These are phyloP conservation scores for Erysimum cheiranthoides DNA, from an alignment of 345 rosid species.

Conservation along the genomic window DNA sequence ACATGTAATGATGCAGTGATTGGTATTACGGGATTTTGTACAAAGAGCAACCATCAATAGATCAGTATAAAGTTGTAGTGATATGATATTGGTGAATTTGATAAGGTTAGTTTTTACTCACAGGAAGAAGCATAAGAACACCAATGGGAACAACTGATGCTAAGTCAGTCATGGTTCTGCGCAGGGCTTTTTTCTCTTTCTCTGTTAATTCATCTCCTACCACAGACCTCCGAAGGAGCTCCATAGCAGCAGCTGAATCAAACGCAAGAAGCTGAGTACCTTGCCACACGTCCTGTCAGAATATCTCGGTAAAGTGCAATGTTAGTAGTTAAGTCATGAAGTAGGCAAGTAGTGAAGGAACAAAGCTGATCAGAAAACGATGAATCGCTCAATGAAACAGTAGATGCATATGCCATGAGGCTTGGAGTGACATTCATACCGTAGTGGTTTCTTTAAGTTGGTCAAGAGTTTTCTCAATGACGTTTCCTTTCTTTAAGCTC, in stretches of 20 bases:
- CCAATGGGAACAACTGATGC: conserved; percentile 97
- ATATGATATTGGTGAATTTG: not conserved
- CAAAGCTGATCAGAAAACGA: conserved; percentile 8
- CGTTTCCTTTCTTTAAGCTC: conserved; percentile 64
- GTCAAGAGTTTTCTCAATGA: conserved; percentile 77
- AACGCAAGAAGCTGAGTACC: conserved; percentile 96
- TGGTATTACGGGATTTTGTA: conserved; percentile 16
- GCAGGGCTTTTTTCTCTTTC: conserved; percentile 83
- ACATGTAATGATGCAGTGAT: not conserved
- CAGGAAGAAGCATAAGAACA: conserved; percentile 95
- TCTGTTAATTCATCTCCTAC: conserved; percentile 88
- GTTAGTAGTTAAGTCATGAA: conserved; percentile 12
- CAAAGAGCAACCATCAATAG: not conserved
- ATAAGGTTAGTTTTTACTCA: conserved; percentile 50
- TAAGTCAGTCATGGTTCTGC: conserved; percentile 83
- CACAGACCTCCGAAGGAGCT: conserved; percentile 69
- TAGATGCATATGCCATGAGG: conserved; percentile 23
- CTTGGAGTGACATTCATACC: conserved; percentile 57
- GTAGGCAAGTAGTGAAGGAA: conserved; percentile 12
- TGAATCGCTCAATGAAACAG: not conserved
- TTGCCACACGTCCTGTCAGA: conserved; percentile 87
- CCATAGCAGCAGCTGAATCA: conserved; percentile 89
- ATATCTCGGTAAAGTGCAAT: conserved; percentile 9
- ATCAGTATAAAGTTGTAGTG: conserved; percentile 11
- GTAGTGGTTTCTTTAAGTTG: conserved; percentile 82